phyloP scores from a whole-genome alignment of 169 alveolate genomes.

The Plasmodium billcollinsi region DNA sequence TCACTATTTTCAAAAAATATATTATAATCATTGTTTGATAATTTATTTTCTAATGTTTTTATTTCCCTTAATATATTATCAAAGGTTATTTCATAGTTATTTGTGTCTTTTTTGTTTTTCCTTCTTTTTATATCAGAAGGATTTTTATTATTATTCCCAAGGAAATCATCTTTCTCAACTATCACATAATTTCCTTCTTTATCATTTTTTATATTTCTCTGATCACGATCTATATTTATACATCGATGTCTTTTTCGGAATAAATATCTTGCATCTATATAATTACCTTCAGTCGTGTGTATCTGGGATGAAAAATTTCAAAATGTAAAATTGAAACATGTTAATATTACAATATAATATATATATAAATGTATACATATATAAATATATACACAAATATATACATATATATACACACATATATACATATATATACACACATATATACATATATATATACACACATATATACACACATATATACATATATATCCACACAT shows the following conservation, averaged over 20 bases:
- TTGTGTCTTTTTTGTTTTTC: neutral
- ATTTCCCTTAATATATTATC: conserved; percentile 43
- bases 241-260: conserved; percentile 8
- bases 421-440: neutral
- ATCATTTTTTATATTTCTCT: neutral
- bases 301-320: conserved; percentile 5
- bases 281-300: conserved; percentile 44
- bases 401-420: too few species aligned
- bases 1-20: conserved; percentile 2
- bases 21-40: conserved; percentile 10
- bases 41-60: conserved; percentile 23
- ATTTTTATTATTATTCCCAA: neutral
- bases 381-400: neutral
- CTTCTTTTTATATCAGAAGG: neutral
- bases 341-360: too few species aligned
- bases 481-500: neutral
- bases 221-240: neutral
- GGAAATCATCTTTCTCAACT: too few species aligned
- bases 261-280: conserved; percentile 23
- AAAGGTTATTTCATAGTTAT: conserved; percentile 10
- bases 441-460: too few species aligned
- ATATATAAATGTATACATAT: too few species aligned
- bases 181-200: neutral
- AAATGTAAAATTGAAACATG: neutral
- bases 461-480: neutral